Conservation (phyloP, 2,329 filamentous ascomycete species). For the Clarireedia monteithiana region DNA sequence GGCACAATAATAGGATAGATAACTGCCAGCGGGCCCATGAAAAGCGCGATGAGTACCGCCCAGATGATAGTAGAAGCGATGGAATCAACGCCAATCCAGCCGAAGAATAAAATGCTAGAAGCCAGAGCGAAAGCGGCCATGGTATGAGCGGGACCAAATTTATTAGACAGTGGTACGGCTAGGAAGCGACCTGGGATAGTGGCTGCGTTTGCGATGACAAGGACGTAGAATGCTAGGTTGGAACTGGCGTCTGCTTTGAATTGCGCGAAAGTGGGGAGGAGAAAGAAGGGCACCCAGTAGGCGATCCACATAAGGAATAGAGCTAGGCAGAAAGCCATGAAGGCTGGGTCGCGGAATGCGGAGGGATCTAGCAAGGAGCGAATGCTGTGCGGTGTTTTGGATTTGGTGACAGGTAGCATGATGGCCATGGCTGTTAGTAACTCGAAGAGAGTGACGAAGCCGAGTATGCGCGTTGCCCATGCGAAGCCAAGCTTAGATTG, state of each 20-base stretch:
- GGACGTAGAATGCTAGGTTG: not conserved
- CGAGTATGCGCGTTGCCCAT: not conserved
- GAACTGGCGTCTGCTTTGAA: not conserved
- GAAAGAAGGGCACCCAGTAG: not conserved
- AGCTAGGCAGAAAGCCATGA: not conserved
- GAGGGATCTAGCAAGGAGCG: not conserved
- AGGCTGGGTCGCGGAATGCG: not conserved
- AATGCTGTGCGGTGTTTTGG: not conserved
- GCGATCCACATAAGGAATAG: not conserved
- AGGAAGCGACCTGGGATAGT: not conserved
- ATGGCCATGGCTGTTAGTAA: not conserved
- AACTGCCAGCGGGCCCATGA: not conserved
- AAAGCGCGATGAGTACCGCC: not conserved
- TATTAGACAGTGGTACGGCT: not conserved
- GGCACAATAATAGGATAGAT: not conserved
- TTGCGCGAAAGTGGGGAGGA: not conserved
- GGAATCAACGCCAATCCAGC: not conserved
- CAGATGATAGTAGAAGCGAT: not conserved
- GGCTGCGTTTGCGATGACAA: not conserved
- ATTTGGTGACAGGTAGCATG: not conserved
- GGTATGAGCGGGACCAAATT: not conserved
- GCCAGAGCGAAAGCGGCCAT: not conserved
- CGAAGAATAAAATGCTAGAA: not conserved
- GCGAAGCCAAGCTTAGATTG: not conserved
- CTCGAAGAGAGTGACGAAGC: not conserved